Conservation (phyloP, 1,284 basidiomycete genomes). For the Bjerkandera adusta region DNA sequence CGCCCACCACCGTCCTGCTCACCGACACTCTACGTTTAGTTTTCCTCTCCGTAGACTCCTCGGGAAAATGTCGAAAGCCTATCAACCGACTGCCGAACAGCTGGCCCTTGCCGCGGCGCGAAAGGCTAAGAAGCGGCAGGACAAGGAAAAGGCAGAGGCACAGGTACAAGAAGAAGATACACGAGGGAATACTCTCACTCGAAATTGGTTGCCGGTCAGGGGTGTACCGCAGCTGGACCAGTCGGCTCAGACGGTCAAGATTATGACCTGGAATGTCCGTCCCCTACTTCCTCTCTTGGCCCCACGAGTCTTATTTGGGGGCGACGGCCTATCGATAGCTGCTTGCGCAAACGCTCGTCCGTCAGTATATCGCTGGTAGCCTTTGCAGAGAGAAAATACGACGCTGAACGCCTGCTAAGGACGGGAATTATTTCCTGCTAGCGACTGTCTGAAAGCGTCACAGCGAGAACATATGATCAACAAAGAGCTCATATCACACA, state of each 20-base stretch:
- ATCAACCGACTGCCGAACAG: slow-evolving; percentile 50
- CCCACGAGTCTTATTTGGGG: slow-evolving; percentile 17
- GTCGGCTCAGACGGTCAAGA: slow-evolving; percentile 36
- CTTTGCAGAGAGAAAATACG: not conserved
- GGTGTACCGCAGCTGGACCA: not conserved
- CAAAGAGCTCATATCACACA: slow-evolving; percentile 64
- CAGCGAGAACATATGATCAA: slow-evolving; percentile 76
- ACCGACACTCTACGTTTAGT: no score
- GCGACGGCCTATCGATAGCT: slow-evolving; percentile 41
- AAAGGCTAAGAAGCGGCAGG: slow-evolving; percentile 45
- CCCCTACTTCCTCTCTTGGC: slow-evolving; percentile 13
- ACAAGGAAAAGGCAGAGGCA: slow-evolving; percentile 18
- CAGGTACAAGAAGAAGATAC: slow-evolving; percentile 15
- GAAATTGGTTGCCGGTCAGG: slow-evolving; percentile 44
- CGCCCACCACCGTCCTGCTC: no score
- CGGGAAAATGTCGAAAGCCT: not conserved
- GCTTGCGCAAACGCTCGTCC: slow-evolving; percentile 74
- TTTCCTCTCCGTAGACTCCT: no score
- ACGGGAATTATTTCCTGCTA: slow-evolving; percentile 81
- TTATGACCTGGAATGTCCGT: slow-evolving; percentile 82
- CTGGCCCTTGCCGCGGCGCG: slow-evolving; percentile 53
- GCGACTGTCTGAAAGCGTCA: slow-evolving; percentile 73
- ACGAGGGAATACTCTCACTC: slow-evolving; percentile 38
- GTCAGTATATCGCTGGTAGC: slow-evolving; percentile 59
- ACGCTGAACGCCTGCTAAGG: slow-evolving; percentile 47